Base-by-base conservation (phyloP, 1,284 basidiomycete genomes). In the Rhodotorula sp. region DNA sequence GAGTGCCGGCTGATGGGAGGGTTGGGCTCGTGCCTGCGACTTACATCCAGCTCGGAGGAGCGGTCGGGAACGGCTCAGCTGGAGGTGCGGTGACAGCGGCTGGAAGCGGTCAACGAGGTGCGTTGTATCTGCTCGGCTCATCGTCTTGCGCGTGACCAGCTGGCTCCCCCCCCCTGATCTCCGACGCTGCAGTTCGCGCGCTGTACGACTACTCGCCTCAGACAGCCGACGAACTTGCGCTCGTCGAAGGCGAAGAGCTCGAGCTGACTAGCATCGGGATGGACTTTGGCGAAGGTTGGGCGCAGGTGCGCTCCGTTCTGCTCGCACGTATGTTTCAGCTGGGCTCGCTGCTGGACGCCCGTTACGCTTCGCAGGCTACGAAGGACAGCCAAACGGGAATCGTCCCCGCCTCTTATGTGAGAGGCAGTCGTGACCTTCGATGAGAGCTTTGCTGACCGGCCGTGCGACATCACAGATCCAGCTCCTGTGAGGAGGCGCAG, bases 11-110 rank as follows among this genome's bases (percentile, higher is more conserved):
- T 47, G 79, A 81, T 31, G 86, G 87, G 57, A 83, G 83, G 58
- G 85, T 85, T 74, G 90, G 90, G 3, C 84, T 92, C 47, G 87
- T 92, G 24, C 91, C 91, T 24, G 89, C 88, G 18, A 87, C 88
- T 16, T 92, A 92, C 81, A 78, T 92, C 50, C 83, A 87, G 74
- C 72, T 80, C 37, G 76, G 79, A 51, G 59, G 58, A 8, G 48
- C 54, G 51, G 30, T 52, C 15, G 60, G 50, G 26, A 53, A 56
- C 56, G 51, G 65, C 59, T 44, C 40, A 13, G 60, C 52, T 37
- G 59, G 70, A 26, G 73, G 48, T 76, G 54, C 79, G 9, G 24
- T 28, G 55, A 47, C 46, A 34, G 40, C 59, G 47, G 61, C 66
- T 20, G 59, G 62, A 24, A 72, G 44, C 76, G 55, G 82, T 24